Base-by-base conservation (phyloP, 1,284 basidiomycete genomes). In the Laetiporus sulphureus region DNA sequence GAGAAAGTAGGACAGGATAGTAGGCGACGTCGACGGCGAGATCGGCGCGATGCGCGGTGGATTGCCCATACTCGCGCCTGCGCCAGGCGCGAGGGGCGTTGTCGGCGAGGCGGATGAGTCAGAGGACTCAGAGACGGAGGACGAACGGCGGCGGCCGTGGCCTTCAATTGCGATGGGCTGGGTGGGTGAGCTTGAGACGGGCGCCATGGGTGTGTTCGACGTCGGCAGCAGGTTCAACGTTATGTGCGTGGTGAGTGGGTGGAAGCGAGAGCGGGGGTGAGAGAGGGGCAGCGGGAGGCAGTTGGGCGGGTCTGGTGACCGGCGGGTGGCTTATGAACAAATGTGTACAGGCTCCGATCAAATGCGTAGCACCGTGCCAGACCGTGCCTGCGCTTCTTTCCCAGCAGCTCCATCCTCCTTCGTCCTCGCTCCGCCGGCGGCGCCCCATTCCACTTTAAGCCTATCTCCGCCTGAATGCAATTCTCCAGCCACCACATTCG, bases 1-100 rank as follows among this genome's bases (percentile, higher is more conserved):
- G 38, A 85, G 60, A 59, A 83, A 80, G 57, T 82, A 80, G 37
- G 76, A 76, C 39, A 87, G 60, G 46, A 87, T 78, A n/a, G n/a
- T n/a, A 36, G 84, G 82, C 2, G 84, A 84, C 11, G 69, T 71
- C 11, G 73, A 70, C 3, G 80, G 71, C 3, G 76, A 75, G 10
- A 70, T 62, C 36, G 73, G 63, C n/a, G 66, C 59, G 38, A 76
- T 59, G 38, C 65, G 67, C 3, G 73, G 66, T 5, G 69, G 63
- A 46, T 48, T 55, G 42, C 70, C 56, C 39, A 69, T 62, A 51
- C 65, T 45, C 32, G 76, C 36, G 77, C 69, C 37, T 67, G 58
- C 13, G 64, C 61, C 30, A 72, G 61, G 2, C n/a, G 77, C 73
- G 55, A 63, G 68, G 12, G 69, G 65, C 1, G 77, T 75, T 49